Base-by-base conservation (phyloP, 371 early-diverging fungal species). In the Dinochytrium kinnereticum region DNA sequence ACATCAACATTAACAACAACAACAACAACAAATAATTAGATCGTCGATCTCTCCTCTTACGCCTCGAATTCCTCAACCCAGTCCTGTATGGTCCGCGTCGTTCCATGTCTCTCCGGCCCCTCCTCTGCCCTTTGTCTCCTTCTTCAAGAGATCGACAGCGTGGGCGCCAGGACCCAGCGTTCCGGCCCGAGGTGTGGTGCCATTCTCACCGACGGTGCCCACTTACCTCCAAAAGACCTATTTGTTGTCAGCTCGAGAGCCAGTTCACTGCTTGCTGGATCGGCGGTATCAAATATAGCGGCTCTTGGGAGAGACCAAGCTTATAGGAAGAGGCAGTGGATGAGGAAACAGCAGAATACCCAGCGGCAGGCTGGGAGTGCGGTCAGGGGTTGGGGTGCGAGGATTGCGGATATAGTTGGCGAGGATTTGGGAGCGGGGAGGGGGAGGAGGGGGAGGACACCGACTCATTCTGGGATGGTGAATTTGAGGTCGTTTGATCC, bases 261-360 rank as follows among this genome's bases (percentile, higher is more conserved):
- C 44, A 44, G 19, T 19, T 7, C 44, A 13, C 44, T 44, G 7
- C 19, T 44, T 7, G 44, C 44, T 13, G 44, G 44, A 72, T 68
- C 61, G 59, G 73, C 37, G 71, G 24, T 31, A 36, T 64, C 51
- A 36, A 77, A 49, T 39, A 19, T 44, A 13, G 44, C 44, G 44
- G 44, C 44, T 7, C 7, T 44, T 44, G 44, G 44, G 44, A 44
- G 44, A 19, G 19, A 44, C 7, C 44, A 19, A 19, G 44, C 44
- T 44, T 7, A 13, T 44, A 19, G 44, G 19, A 7, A 44, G 44
- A 44, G 44, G 19, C 44, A 44, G 44, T 13, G 44, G 13, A 13
- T 44, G n/a, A n/a, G n/a, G n/a, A n/a, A n/a, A n/a, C n/a, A n/a
- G n/a, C n/a, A n/a, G n/a, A n/a, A n/a, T n/a, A n/a, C n/a, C n/a